A percentile compares a stretch with the other conserved stretches of the same genome.
These are phyloP conservation scores for Leccinum barrowsii DNA, from an alignment of 768 basidiomycete species.

Conservation along the genomic window DNA sequence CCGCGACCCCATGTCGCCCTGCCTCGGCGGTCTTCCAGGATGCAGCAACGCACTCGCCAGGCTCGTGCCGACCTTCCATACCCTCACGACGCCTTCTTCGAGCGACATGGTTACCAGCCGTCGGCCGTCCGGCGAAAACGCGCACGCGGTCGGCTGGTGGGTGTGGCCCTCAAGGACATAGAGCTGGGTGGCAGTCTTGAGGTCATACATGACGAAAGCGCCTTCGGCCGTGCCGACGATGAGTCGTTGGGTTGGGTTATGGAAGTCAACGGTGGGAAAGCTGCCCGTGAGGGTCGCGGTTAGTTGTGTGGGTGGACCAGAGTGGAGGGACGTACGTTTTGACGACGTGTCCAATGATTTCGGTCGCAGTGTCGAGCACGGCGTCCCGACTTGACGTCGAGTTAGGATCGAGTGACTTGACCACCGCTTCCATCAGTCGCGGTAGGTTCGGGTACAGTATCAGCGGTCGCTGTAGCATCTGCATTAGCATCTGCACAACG, in stretches of 20 bases:
- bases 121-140: conserved; percentile 92
- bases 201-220: conserved; percentile 91
- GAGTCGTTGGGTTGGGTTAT: conserved; percentile 79
- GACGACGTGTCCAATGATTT: conserved; percentile 93
- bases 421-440: conserved; percentile 88
- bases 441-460: conserved; percentile 83
- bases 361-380: conserved; percentile 86
- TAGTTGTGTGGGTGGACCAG: not conserved
- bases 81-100: conserved; percentile 77
- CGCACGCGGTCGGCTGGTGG: conserved; percentile 75
- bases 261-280: conserved; percentile 93
- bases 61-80: conserved; percentile 95
- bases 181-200: conserved; percentile 91
- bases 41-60: conserved; percentile 81
- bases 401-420: conserved; percentile 94
- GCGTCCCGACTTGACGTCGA: conserved; percentile 72
- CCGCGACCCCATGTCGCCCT: conserved; percentile 76
- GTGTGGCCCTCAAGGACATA: conserved; percentile 94
- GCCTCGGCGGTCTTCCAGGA: conserved; percentile 86
- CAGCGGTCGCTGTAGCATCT: conserved; percentile 60
- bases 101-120: conserved; percentile 84
- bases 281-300: conserved; percentile 35
- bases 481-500: not conserved
- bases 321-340: conserved; percentile 58
- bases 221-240: conserved; percentile 95